These are phyloP conservation scores for Papiliotrema terrestris DNA, from an alignment of 1,284 basidiomycete species.

Conservation along the genomic window DNA sequence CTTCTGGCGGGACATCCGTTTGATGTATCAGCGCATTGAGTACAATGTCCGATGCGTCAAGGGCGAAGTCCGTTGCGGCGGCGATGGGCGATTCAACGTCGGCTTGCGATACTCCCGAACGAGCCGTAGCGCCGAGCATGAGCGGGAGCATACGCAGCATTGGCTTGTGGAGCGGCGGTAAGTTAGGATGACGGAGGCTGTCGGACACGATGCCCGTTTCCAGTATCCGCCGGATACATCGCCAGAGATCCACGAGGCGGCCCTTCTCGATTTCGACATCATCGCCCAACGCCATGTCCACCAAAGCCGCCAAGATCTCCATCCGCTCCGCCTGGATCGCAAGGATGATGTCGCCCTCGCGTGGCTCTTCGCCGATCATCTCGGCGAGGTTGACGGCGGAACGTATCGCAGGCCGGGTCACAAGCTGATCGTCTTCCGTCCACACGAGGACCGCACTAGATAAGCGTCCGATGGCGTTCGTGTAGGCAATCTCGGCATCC, in stretches of 20 bases:
- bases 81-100: slow-evolving; percentile 22
- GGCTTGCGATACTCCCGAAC: neutral
- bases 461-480: slow-evolving; percentile 73
- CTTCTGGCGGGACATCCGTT: neutral
- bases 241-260: neutral
- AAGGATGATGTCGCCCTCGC: slow-evolving; percentile 79
- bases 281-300: slow-evolving; percentile 65
- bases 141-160: slow-evolving; percentile 78
- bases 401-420: slow-evolving; percentile 59
- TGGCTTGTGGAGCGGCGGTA: slow-evolving; percentile 71
- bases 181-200: slow-evolving; percentile 65
- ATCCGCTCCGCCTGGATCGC: slow-evolving; percentile 74
- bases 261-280: slow-evolving; percentile 47
- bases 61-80: slow-evolving; percentile 27
- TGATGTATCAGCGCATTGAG: slow-evolving; percentile 30
- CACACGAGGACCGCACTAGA: slow-evolving; percentile 64
- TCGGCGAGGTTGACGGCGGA: slow-evolving; percentile 64
- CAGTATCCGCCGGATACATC: slow-evolving; percentile 54
- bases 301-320: slow-evolving; percentile 65
- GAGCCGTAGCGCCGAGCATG: slow-evolving; percentile 55
- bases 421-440: slow-evolving; percentile 58
- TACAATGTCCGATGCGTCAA: slow-evolving; percentile 38
- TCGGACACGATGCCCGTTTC: slow-evolving; percentile 68
- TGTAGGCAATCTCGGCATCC: slow-evolving; percentile 69
- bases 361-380: slow-evolving; percentile 64